Base-by-base conservation (phyloP, 768 basidiomycete genomes). In the Psilocybe sp. region DNA sequence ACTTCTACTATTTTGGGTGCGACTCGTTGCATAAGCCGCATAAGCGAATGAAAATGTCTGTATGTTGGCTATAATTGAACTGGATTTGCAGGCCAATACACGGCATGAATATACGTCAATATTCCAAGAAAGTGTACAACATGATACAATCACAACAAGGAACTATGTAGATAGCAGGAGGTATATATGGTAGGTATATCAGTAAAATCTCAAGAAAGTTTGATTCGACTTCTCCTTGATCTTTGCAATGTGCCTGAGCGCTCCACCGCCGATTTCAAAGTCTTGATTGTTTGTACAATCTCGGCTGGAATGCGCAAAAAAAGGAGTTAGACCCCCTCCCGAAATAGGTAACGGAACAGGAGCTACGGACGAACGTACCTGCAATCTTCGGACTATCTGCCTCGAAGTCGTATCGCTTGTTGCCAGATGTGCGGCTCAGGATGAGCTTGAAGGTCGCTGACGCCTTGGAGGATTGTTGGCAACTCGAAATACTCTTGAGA, bases 351-450 rank as follows among this genome's bases (percentile, higher is more conserved):
- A 12, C 42, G 18, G 14, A 10, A 16, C 23, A 45, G 40, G 40
- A 13, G 16, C 16, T 20, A 28, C 4, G 16, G 38, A 49, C 14
- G 32, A 8, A 68, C 88, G 59, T 61, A 89, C 90, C 79, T 40
- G 95, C 92, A 47, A 84, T 62, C 65, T 84, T 87, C 1, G 88
- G 77, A 56, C 72, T 92, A 65, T 96, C 95, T 0, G 94, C 96
- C 69, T 99, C 97, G 63, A 97, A 98, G 60, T 98, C 96, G 64
- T 98, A 98, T 39, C 93, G 77, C 76, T 98, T 99, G 58, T 85
- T 87, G 35, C 82, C 77, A 37, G 78, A 77, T 31, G 81, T 79
- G 55, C 89, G 74, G 62, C 81, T 87, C 8, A 98, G 80, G 23
- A 96, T 81, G n/a, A 98, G 78, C 75, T 95, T 96, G 80, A 99